Percentiles rank a stretch among this genome's conserved stretches.
Conservation (phyloP, 306 rosid genomes). For the Cucurbita maxima region DNA sequence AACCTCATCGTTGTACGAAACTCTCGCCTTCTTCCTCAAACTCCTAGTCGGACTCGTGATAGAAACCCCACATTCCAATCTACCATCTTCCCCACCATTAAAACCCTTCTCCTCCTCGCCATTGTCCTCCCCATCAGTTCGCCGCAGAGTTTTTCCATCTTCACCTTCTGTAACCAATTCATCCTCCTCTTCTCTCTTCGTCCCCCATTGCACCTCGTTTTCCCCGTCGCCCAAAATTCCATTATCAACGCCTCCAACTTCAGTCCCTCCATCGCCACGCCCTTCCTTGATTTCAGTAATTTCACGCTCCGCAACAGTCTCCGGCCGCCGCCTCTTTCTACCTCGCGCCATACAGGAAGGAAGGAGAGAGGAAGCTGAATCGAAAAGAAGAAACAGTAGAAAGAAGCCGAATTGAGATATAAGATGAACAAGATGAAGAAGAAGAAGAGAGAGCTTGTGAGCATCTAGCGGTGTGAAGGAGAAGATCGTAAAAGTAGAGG, state of each 20-base stretch:
- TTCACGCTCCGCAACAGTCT: neutral
- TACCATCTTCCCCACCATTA: neutral
- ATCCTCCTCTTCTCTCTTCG: neutral
- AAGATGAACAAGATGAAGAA: neutral
- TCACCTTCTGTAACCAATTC: neutral
- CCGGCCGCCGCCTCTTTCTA: slow-evolving; percentile 1
- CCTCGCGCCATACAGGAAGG: neutral
- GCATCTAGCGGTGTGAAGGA: neutral
- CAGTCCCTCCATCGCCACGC: neutral
- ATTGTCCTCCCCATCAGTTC: neutral
- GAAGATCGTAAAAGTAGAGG: neutral
- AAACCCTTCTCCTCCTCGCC: neutral
- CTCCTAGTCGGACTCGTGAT: neutral
- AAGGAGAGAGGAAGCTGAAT: neutral
- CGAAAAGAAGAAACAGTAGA: neutral
- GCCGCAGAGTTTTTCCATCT: neutral
- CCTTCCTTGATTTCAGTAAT: neutral
- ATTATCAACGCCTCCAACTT: neutral
- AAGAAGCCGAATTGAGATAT: neutral
- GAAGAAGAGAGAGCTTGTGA: neutral
- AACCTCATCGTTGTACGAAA: neutral
- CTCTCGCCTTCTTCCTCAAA: neutral
- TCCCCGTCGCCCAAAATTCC: neutral
- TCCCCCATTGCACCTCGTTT: neutral
- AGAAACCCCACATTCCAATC: neutral